Base-by-base conservation (phyloP, 78 protist genomes). In the Dictyostelium citrinum region DNA sequence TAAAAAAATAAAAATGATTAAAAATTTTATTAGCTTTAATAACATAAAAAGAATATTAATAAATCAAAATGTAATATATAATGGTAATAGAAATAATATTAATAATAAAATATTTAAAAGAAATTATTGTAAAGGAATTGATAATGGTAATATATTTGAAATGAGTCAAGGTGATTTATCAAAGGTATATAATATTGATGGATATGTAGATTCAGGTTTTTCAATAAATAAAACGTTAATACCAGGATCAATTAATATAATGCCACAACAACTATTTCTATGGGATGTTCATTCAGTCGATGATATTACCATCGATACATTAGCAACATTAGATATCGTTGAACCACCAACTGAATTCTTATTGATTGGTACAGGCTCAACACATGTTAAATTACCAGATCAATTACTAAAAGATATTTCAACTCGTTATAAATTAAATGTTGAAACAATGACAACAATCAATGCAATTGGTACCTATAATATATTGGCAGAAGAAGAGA, bases 391-490 rank as follows among this genome's bases (percentile, higher is more conserved):
- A 24, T 33, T 88, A 7, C 71, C 70, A 6, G 37, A 27, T 16
- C 37, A 78, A 61, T n/a, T 78, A 5, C 1, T 88, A 3, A 12
- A 33, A 1, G 79, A 88, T 20, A 58, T 88, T 29, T 20, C 45
- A 45, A 17, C 17, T 14, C n/a, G 46, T 20, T 88, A 67, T 78
- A 35, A 67, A 29, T 27, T 68, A 39, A 55, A 33, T 16, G 29
- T 88, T 3, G 93, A 88, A 39, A 43, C 51, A 5, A 76, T 88
- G 84, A 22, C 93, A 8, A 88, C 85, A 3, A 17, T 67, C 27
- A 77, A 88, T 78, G 93, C 93, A 37, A 78, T 88, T 31, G 93
- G 93, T 0, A 88, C 93, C 5, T 88, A 88, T 60, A 88, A 88
- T 35, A 88, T 88, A 35, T 61, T 88, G 31, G 77, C 80, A 9